Base-by-base conservation (phyloP, 1,139 yeast genomes). In the Yamadazyma conglobata region DNA sequence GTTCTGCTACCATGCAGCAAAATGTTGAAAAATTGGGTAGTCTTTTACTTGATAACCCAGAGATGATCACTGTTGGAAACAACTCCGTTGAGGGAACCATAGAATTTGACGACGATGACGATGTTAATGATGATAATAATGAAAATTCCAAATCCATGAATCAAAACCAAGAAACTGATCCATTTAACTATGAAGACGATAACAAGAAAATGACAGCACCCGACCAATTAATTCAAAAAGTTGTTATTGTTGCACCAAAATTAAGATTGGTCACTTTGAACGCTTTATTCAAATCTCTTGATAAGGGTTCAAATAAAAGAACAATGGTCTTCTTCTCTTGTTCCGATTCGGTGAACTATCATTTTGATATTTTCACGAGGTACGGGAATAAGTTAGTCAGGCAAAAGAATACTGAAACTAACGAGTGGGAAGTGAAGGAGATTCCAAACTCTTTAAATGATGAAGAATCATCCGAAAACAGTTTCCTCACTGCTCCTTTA, bases 341-440 rank as follows among this genome's bases (percentile, higher is more conserved):
- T 60, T 79, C 97, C 0, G 97, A 91, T 51, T 84, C 96, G 10
- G 97, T 93, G 14, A 88, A 91, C 45, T 91, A 84, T 61, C 96
- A 91, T 58, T 87, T 79, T 54, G 74, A 77, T 30, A 81, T 78
- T 0, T 79, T 89, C 46, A 71, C 93, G 3, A 56, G 78, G 36
- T 63, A 63, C 9, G 83, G 83, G 9, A 60, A 61, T 33, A 55
- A 60, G 21, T 58, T 63, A 15, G 58, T 44, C 45, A 61, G 46
- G 56, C 55, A 35, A 29, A 54, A 48, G 35, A 50, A 54, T 28
- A 47, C 47, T 28, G 63, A 58, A 23, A 35, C 50, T 10, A 55
- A 50, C 2, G 48, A 49, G 38, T 29, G 44, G 6, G 56, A 46
- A 25, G 39, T 42, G 10, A 38, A 38, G 6, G 46, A 44, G 38